These are phyloP conservation scores for Vitis rotundifolia DNA, from an alignment of 164 flowering plant species.

Conservation along the genomic window DNA sequence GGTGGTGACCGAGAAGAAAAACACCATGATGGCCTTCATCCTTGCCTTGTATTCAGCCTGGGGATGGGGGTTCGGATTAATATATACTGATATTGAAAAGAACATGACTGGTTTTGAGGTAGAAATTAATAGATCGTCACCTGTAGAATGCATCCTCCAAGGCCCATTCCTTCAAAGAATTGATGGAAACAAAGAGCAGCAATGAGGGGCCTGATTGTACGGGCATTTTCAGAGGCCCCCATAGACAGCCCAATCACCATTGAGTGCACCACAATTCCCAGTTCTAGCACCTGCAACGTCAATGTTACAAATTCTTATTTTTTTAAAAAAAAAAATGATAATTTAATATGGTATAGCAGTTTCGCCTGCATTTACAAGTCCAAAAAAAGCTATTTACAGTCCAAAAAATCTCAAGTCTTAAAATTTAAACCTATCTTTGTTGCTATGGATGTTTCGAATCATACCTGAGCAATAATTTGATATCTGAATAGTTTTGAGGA, in stretches of 20 bases:
- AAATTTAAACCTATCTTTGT: neutral
- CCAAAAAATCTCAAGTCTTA: too few relatives aligned
- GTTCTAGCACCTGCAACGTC: conserved; percentile 28
- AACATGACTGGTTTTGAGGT: too few relatives aligned
- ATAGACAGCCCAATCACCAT: conserved; percentile 38
- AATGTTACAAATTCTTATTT: neutral
- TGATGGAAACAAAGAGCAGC: conserved; percentile 49
- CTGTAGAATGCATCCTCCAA: conserved; percentile 34
- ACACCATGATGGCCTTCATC: conserved; percentile 46
- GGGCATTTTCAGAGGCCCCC: conserved; percentile 34
- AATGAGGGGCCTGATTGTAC: conserved; percentile 35
- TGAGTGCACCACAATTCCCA: conserved; percentile 40
- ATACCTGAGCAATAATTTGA: conserved; percentile 18
- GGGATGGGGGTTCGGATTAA: too few relatives aligned
- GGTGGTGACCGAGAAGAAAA: conserved; percentile 57
- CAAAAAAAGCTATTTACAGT: too few relatives aligned
- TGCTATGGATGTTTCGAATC: too few relatives aligned
- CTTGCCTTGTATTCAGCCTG: conserved; percentile 43
- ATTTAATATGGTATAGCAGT: neutral
- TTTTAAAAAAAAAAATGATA: too few relatives aligned
- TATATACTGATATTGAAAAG: neutral
- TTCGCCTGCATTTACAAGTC: too few relatives aligned
- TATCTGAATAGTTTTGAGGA: conserved; percentile 8
- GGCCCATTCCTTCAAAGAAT: conserved; percentile 39
- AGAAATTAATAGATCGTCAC: conserved; percentile 3